Evolutionary conservation across 2,329 filamentous ascomycete genomes (phyloP).

Genomic region (Daldinia sp.): DNA sequence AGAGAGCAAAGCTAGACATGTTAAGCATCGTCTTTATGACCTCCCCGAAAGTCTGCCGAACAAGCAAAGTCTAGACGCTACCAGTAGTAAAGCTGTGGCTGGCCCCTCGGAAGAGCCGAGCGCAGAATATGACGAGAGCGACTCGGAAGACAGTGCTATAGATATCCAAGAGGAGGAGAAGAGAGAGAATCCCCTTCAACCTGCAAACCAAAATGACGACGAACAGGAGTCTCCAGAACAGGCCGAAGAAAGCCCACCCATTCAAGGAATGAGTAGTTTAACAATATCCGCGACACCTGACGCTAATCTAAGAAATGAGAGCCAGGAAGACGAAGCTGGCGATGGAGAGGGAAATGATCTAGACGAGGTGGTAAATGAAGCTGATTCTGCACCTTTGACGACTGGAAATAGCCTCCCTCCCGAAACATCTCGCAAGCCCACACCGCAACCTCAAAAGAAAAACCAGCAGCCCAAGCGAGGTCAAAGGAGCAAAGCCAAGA

Average conservation of each 20-base stretch:
- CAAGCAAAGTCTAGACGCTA: slow-evolving; percentile 25
- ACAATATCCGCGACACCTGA: slow-evolving; percentile 31
- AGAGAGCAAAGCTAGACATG: slow-evolving; percentile 83
- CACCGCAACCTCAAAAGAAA: slow-evolving; percentile 57
- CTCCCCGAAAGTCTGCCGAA: slow-evolving; percentile 30
- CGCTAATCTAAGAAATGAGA: slow-evolving; percentile 24
- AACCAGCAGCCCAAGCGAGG: slow-evolving; percentile 71
- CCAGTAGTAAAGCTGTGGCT: slow-evolving; percentile 6
- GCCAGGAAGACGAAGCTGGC: slow-evolving; percentile 43
- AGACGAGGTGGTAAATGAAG: slow-evolving; percentile 32
- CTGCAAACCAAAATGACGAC: slow-evolving; percentile 44
- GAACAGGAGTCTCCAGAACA: slow-evolving; percentile 48
- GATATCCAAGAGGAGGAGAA: slow-evolving; percentile 48
- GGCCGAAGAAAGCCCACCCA: slow-evolving; percentile 25
- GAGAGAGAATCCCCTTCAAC: slow-evolving; percentile 55
- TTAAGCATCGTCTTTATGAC: slow-evolving; percentile 72
- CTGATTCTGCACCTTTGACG: slow-evolving; percentile 46
- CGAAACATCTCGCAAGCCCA: slow-evolving; percentile 46
- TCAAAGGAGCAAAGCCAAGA: slow-evolving; percentile 86
- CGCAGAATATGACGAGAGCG: slow-evolving; percentile 49
- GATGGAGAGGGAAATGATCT: slow-evolving; percentile 40
- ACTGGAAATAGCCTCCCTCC: slow-evolving; percentile 51
- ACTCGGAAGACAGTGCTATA: slow-evolving; percentile 52
- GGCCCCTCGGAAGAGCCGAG: slow-evolving; percentile 30
- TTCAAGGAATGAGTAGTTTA: slow-evolving; percentile 41